Evolutionary conservation across 176 grass and related monocot species (phyloP).

Genomic region (Aegilops umbellulata): DNA sequence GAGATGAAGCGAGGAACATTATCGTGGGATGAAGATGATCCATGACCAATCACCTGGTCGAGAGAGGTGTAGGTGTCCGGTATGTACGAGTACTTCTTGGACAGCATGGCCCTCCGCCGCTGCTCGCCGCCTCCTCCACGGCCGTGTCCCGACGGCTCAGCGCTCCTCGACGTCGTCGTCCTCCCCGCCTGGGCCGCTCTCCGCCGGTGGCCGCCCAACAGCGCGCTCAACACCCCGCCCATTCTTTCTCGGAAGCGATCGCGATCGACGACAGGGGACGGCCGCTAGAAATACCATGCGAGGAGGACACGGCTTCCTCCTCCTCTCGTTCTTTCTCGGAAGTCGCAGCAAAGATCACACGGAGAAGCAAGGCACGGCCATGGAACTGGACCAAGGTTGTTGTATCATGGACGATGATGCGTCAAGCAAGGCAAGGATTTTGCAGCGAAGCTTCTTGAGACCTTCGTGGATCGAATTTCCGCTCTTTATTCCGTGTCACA

Average conservation of each 20-base stretch:
- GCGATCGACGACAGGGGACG: neutral
- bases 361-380: neutral
- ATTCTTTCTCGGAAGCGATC: neutral
- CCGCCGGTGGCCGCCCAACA: conserved; percentile 19
- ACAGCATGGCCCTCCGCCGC: conserved; percentile 20
- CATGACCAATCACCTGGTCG: conserved; percentile 52
- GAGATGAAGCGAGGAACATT: neutral
- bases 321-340: neutral
- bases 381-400: neutral
- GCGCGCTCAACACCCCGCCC: conserved; percentile 46
- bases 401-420: neutral
- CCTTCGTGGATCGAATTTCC: neutral
- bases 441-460: conserved; percentile 21
- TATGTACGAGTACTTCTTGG: conserved; percentile 76
- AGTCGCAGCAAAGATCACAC: neutral
- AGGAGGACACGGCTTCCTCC: neutral
- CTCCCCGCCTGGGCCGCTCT: neutral
- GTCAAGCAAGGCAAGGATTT: neutral
- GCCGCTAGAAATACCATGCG: conserved; percentile 7
- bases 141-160: neutral
- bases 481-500: conserved; percentile 25
- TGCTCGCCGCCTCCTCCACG: neutral
- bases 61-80: conserved; percentile 70
- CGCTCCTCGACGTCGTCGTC: neutral
- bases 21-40: neutral